Evolutionary conservation across 306 rosid species (phyloP).

Genomic region (Pueraria montana): DNA sequence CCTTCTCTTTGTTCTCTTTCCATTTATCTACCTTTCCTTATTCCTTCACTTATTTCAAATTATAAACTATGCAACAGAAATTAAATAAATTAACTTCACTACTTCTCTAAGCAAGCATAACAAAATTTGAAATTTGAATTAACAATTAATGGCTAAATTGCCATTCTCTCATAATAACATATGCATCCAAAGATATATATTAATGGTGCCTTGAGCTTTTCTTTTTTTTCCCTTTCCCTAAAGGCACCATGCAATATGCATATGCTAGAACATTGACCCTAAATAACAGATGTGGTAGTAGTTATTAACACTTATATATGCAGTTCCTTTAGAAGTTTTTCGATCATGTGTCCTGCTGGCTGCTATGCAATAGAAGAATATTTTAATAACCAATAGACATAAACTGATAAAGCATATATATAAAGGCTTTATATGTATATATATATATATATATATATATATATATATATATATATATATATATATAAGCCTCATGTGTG

Average conservation of each 20-base stretch:
- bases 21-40: neutral
- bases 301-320: neutral
- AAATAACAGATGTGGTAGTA: neutral
- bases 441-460: neutral
- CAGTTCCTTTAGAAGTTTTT: neutral
- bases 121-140: too few species aligned
- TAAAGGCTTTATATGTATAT: neutral
- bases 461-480: too few species aligned
- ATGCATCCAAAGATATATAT: too few species aligned
- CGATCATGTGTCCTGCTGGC: neutral
- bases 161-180: neutral
- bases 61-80: too few species aligned
- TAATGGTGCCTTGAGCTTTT: neutral
- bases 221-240: neutral
- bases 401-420: constrained; percentile 38
- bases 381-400: constrained; percentile 33
- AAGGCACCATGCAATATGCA: neutral
- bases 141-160: neutral
- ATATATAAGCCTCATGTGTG: constrained; percentile 34
- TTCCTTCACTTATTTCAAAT: neutral
- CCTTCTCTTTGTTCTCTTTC: neutral
- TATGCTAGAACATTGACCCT: neutral
- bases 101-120: too few species aligned
- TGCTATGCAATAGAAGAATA: neutral
- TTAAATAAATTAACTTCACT: too few species aligned